Evolutionary conservation across 495 filamentous ascomycete species (phyloP).

Genomic region (Hyphodiscus hymeniophilus): DNA sequence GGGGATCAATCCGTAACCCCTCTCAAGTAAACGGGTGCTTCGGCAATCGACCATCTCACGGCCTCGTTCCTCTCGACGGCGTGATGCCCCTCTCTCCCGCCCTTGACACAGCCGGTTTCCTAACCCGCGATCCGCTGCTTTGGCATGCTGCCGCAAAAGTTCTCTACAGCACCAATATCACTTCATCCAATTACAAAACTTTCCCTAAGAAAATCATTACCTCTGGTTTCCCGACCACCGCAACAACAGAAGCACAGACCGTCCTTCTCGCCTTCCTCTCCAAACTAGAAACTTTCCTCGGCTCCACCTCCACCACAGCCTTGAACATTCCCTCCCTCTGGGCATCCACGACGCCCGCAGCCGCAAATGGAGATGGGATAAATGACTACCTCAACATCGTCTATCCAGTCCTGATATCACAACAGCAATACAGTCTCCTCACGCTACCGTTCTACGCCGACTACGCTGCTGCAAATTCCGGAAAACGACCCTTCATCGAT

Average conservation of each 20-base stretch:
- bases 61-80: constrained; percentile 27
- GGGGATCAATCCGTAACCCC: constrained; percentile 33
- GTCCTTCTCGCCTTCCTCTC: constrained; percentile 32
- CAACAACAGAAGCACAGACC: constrained; percentile 23
- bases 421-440: constrained; percentile 41
- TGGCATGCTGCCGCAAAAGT: constrained; percentile 39
- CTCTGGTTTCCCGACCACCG: constrained; percentile 25
- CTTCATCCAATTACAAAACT: constrained; percentile 26
- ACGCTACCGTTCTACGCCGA: constrained; percentile 43
- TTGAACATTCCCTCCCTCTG: constrained; percentile 33
- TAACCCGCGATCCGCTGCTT: constrained; percentile 36
- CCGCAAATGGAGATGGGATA: constrained; percentile 18
- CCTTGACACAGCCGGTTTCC: constrained; percentile 42
- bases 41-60: constrained; percentile 25
- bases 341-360: constrained; percentile 30
- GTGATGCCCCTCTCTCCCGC: constrained; percentile 37
- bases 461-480: constrained; percentile 38
- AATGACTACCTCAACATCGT: constrained; percentile 32
- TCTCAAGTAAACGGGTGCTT: constrained; percentile 29
- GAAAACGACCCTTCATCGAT: constrained; percentile 45
- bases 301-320: constrained; percentile 26
- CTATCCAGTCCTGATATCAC: constrained; percentile 42
- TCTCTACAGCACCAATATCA: constrained; percentile 37
- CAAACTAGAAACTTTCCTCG: constrained; percentile 31
- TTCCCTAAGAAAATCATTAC: constrained; percentile 40